Evolutionary conservation across 176 grass and related monocot genomes (phyloP).

Genomic region (Bolboschoenus planiculmis): DNA sequence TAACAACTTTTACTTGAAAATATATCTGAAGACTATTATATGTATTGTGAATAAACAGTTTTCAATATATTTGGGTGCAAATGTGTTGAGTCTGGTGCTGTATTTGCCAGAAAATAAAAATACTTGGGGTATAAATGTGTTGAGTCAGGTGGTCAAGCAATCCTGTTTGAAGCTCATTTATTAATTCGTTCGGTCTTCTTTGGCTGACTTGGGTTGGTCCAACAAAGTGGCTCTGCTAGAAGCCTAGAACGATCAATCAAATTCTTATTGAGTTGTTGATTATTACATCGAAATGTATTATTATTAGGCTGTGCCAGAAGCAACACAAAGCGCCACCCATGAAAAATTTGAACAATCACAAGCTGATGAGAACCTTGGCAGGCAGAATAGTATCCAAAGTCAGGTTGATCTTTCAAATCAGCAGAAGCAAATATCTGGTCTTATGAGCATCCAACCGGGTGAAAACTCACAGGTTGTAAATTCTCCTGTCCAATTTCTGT

Average conservation of each 20-base stretch:
- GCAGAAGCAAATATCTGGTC: slow-evolving; percentile 32
- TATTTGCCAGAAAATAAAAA: background rate
- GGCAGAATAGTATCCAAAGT: slow-evolving; percentile 26
- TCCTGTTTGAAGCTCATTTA: background rate
- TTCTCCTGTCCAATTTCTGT: slow-evolving; percentile 1
- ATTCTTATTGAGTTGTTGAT: slow-evolving; percentile 6
- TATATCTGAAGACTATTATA: background rate
- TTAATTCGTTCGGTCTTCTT: background rate
- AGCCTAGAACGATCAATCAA: background rate
- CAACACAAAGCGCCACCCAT: slow-evolving; percentile 36
- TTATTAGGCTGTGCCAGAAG: slow-evolving; percentile 43
- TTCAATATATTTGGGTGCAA: background rate
- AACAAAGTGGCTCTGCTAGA: background rate
- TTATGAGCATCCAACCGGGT: slow-evolving; percentile 28
- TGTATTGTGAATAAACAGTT: background rate
- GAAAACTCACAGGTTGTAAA: slow-evolving; percentile 50
- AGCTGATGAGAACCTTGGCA: slow-evolving; percentile 31
- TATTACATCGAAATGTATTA: background rate
- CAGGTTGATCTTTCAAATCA: slow-evolving; percentile 45
- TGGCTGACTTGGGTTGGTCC: background rate
- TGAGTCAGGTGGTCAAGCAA: background rate
- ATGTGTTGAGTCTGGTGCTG: background rate
- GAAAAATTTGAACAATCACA: slow-evolving; percentile 52
- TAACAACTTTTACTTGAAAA: no score
- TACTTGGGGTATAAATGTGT: background rate